phyloP scores from a whole-genome alignment of 352 stramenopile species.

The Peronosclerospora sorghi region DNA sequence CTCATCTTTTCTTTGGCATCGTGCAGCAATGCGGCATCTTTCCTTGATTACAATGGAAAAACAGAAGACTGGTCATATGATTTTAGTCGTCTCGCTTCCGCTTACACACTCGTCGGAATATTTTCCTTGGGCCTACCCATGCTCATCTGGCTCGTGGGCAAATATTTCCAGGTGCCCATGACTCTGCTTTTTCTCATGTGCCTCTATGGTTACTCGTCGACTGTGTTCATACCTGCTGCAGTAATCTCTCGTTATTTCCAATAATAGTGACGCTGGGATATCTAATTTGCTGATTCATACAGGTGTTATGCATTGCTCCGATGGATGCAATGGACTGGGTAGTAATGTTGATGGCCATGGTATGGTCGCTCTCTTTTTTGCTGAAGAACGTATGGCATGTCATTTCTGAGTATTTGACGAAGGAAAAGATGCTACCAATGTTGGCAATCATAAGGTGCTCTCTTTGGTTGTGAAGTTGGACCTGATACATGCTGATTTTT shows the following conservation, averaged over 20 bases:
- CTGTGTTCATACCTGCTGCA: conserved; percentile 71
- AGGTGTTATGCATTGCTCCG: conserved; percentile 72
- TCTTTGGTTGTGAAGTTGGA: background rate
- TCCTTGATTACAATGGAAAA: conserved; percentile 59
- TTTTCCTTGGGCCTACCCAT: conserved; percentile 66
- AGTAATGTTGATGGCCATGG: conserved; percentile 65
- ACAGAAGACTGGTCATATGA: conserved; percentile 67
- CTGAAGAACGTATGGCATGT: conserved; percentile 67
- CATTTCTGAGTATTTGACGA: conserved; percentile 68
- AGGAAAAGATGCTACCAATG: conserved; percentile 82
- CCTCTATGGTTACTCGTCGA: conserved; percentile 77
- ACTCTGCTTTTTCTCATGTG: conserved; percentile 73
- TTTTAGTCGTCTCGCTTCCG: conserved; percentile 67
- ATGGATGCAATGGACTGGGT: conserved; percentile 74
- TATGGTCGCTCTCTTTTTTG: conserved; percentile 79
- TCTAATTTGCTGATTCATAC: background rate
- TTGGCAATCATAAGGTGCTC: conserved; percentile 70
- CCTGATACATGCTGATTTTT: no score
- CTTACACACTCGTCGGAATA: conserved; percentile 67
- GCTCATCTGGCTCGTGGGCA: conserved; percentile 67
- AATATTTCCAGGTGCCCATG: conserved; percentile 70
- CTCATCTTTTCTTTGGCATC: conserved; percentile 81
- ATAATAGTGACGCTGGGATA: background rate
- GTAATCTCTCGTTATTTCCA: conserved; percentile 22
- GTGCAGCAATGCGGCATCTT: conserved; percentile 78